phyloP scores from a whole-genome alignment of 805 yeast genomes.

The Wickerhamomyces hampshirensis region DNA sequence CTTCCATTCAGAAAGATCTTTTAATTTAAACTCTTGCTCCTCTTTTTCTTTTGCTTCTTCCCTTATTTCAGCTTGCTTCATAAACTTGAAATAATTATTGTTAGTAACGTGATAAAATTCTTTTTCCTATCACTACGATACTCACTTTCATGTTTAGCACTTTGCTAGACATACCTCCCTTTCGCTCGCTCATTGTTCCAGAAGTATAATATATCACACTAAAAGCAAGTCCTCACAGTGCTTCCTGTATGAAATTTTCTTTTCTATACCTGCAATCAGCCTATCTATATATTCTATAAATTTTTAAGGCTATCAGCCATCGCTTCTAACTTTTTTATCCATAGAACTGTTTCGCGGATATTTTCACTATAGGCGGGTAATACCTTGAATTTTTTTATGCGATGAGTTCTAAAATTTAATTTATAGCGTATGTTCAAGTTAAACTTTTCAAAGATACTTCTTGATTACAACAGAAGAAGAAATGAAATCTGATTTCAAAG shows the following conservation, averaged over 20 bases:
- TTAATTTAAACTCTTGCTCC: constrained; percentile 32
- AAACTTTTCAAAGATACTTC: too few relatives aligned
- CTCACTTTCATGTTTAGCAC: constrained; percentile 68
- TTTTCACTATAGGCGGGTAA: constrained; percentile 1
- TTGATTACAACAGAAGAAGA: too few relatives aligned
- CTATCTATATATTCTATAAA: too few relatives aligned
- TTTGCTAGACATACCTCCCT: constrained; percentile 46
- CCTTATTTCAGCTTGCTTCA: constrained; percentile 40
- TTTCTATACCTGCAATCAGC: too few relatives aligned
- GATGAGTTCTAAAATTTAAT: constrained; percentile 14
- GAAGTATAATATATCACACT: not conserved
- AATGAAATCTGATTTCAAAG: constrained; percentile 80
- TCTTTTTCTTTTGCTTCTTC: constrained; percentile 31
- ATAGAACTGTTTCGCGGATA: not conserved
- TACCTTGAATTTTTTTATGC: constrained; percentile 6
- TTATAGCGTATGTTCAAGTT: too few relatives aligned
- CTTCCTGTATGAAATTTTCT: not conserved
- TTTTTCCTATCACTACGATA: not conserved
- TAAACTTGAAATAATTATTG: constrained; percentile 37
- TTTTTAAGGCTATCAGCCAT: too few relatives aligned
- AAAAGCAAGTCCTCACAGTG: not conserved
- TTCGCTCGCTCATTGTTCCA: constrained; percentile 5
- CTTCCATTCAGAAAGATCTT: constrained; percentile 36
- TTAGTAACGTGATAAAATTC: not conserved
- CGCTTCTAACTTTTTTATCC: too few relatives aligned